These are phyloP conservation scores for Trypanosoma cruzi DNA, from an alignment of 208 protist species.

Conservation along the genomic window DNA sequence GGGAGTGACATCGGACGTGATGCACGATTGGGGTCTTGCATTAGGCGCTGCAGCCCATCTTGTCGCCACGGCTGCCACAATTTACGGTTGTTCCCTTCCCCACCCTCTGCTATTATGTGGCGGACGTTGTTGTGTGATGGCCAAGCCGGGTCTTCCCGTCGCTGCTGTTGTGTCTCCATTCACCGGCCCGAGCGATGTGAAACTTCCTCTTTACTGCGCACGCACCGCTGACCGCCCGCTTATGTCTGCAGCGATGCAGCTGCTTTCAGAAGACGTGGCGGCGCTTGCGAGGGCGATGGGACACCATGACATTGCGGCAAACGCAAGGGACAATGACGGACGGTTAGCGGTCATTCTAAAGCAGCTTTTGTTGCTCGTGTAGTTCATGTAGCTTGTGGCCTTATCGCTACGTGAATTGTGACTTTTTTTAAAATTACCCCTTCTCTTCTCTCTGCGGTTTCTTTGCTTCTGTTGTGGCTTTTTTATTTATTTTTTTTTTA, in stretches of 20 bases:
- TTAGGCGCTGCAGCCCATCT: slow-evolving; percentile 57
- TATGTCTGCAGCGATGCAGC: slow-evolving; percentile 48
- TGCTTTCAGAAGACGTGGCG: slow-evolving; percentile 39
- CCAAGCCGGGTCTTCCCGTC: slow-evolving; percentile 20
- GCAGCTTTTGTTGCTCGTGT: slow-evolving; percentile 24
- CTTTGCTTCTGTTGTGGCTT: background rate
- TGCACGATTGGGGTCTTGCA: slow-evolving; percentile 55
- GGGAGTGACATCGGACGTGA: slow-evolving; percentile 30
- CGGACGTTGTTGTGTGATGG: slow-evolving; percentile 9
- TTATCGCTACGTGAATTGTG: background rate
- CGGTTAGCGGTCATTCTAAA: slow-evolving; percentile 51
- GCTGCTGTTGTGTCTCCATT: slow-evolving; percentile 22
- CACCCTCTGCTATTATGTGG: slow-evolving; percentile 56
- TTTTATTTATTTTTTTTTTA: background rate
- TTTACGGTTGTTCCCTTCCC: slow-evolving; percentile 65
- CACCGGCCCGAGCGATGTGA: slow-evolving; percentile 33
- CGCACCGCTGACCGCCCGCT: slow-evolving; percentile 42
- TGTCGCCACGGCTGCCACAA: slow-evolving; percentile 43
- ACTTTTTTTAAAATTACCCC: background rate
- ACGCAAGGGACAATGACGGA: slow-evolving; percentile 10
- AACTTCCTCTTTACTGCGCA: slow-evolving; percentile 43
- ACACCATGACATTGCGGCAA: slow-evolving; percentile 29
- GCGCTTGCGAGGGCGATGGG: slow-evolving; percentile 50
- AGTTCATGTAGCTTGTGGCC: background rate
- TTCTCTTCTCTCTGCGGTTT: background rate